Percentiles rank a stretch among this genome's conserved stretches.
Conservation (phyloP, 345 rosid species). For the Punica granatum region DNA sequence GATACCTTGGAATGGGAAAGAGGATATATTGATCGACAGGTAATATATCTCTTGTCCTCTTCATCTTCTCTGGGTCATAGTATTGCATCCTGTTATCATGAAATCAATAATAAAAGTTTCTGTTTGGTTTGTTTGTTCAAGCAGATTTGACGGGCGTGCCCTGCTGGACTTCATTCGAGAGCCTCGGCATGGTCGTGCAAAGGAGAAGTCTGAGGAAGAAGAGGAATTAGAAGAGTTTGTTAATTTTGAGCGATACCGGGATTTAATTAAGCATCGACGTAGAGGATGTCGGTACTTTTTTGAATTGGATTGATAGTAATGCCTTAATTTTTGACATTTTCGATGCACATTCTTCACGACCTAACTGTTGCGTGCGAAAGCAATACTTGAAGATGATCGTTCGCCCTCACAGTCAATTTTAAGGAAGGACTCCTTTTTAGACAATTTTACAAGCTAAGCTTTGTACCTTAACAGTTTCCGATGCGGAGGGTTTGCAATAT, state of each 20-base stretch:
- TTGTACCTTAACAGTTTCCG: constrained; percentile 54
- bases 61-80: neutral
- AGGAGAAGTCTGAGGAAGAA: constrained; percentile 76
- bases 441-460: constrained; percentile 18
- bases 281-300: constrained; percentile 99
- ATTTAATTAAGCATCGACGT: constrained; percentile 99
- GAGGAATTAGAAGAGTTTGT: constrained; percentile 99
- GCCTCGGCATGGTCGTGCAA: constrained; percentile 39
- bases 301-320: constrained; percentile 13
- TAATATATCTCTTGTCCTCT: constrained; percentile 6
- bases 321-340: constrained; percentile 10
- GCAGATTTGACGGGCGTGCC: constrained; percentile 87
- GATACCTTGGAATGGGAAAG: constrained; percentile 93
- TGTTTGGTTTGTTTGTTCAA: constrained; percentile 3
- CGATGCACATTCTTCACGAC: constrained; percentile 8
- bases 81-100: neutral
- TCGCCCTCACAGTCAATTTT: constrained; percentile 10
- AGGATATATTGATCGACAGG: constrained; percentile 81
- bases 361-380: constrained; percentile 12
- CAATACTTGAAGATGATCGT: constrained; percentile 13
- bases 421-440: neutral
- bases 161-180: constrained; percentile 91
- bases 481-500: constrained; percentile 81
- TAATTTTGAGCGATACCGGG: constrained; percentile 99
- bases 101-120: neutral